Conservation (phyloP, 106 monocot genomes). For the Platanthera zijinensis region DNA sequence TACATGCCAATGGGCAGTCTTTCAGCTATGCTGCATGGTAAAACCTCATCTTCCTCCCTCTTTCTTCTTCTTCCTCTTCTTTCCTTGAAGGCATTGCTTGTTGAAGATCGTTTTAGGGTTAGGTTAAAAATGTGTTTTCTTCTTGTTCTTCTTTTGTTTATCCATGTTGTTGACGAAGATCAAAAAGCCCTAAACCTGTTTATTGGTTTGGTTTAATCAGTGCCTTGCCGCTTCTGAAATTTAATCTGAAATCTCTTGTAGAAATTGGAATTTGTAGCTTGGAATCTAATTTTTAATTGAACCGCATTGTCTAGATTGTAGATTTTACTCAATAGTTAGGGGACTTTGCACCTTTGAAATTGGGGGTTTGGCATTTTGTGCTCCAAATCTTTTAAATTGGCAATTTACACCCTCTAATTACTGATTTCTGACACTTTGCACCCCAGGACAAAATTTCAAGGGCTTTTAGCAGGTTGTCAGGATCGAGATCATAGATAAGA, state of each 20-base stretch:
- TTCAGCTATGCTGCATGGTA: slow-evolving; percentile 19
- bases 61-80: not conserved
- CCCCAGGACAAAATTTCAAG: too few relatives aligned
- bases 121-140: not conserved
- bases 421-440: too few relatives aligned
- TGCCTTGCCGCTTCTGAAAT: not conserved
- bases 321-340: not conserved
- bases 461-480: too few relatives aligned
- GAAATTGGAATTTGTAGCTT: not conserved
- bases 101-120: not conserved
- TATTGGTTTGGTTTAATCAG: not conserved
- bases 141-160: too few relatives aligned
- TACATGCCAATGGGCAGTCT: slow-evolving; percentile 19
- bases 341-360: too few relatives aligned
- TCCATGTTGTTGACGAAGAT: too few relatives aligned
- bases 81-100: not conserved
- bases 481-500: too few relatives aligned
- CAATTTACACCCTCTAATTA: too few relatives aligned
- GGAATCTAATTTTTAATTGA: not conserved
- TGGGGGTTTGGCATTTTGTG: too few relatives aligned
- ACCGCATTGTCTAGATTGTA: not conserved
- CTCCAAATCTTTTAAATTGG: too few relatives aligned
- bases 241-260: not conserved
- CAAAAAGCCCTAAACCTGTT: not conserved
- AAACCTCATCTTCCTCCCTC: not conserved